These are phyloP conservation scores for Excoecaria agallocha DNA, from an alignment of 345 rosid species.

Conservation along the genomic window DNA sequence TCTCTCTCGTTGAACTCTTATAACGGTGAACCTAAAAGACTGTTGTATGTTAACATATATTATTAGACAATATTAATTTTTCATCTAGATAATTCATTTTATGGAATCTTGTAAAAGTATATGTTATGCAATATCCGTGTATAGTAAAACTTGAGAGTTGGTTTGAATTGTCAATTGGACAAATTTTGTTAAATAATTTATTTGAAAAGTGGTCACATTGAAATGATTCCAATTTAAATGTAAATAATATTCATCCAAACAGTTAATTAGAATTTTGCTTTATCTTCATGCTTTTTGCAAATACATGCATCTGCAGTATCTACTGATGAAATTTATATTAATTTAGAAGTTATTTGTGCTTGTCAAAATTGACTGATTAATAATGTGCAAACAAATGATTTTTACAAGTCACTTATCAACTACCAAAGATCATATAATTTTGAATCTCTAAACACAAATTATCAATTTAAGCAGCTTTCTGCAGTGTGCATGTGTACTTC, in stretches of 20 bases:
- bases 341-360: no score
- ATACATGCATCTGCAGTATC: no score
- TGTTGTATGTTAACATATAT: background rate
- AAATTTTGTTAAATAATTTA: background rate
- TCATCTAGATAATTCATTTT: background rate
- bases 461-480: background rate
- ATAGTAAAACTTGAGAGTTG: background rate
- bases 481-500: background rate
- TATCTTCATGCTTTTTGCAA: no score
- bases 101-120: background rate
- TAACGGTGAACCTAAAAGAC: background rate
- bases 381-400: no score
- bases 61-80: no score
- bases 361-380: no score
- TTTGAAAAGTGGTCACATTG: background rate
- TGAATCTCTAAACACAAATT: background rate
- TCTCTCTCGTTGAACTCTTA: background rate
- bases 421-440: background rate
- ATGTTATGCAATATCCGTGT: background rate
- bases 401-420: no score
- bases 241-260: background rate
- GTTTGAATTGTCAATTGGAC: background rate
- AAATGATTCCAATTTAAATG: background rate
- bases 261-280: background rate
- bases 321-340: no score